Evolutionary conservation across 225 moss, liverwort and hornwort species (phyloP), one percentile per base, ranked within the genome.

Genomic region (Polytrichum commune): DNA sequence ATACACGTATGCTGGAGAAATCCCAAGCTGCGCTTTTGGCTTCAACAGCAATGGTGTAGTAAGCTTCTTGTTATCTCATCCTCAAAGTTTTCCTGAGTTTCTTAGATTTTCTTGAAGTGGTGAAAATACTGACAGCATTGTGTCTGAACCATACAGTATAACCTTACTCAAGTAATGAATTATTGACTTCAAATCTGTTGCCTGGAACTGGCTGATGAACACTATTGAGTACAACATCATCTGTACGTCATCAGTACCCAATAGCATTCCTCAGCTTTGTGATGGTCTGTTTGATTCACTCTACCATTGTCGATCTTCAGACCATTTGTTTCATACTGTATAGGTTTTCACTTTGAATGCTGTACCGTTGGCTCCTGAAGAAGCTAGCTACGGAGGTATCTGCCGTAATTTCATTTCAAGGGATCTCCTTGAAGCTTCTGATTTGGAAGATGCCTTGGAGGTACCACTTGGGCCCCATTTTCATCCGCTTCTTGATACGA

Each of bases 1-100:
- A 58, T 92, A 89, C 85, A 91, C 91, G 0, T 88, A 86, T 71
- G 92, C 92, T 55, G 92, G 88, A 78, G 95, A 95, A 80, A 84
- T 95, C 23, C 95, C 92, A 28, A 92, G 90, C 75, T 95, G 92
- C 71, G 92, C 90, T 10, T 95, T 92, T 62, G 95, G 95, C 69
- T 89, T 91, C 73, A 95, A 93, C 75, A 89, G 80, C 75, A 72
- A 79, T 65, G 92, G 92, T 53, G 84, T 95, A 81, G 92, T 92
- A 84, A 75, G 78, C 29, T 29, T 56, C 70, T 60, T 73, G 64
- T 53, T 13, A 16, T 46, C 4, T 16, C 16, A 46, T 46, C 16
- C 4, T 46, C 46, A 46, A 46, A 46, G 0, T 46, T 46, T 16
- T 46, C 26, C 4, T 46, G 46, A 46, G 16, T 16, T 29, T 38